Percentiles rank a stretch among this genome's conserved stretches.
These are phyloP conservation scores for Termitomyces sp. DNA, from an alignment of 768 basidiomycete genomes.

Conservation along the genomic window DNA sequence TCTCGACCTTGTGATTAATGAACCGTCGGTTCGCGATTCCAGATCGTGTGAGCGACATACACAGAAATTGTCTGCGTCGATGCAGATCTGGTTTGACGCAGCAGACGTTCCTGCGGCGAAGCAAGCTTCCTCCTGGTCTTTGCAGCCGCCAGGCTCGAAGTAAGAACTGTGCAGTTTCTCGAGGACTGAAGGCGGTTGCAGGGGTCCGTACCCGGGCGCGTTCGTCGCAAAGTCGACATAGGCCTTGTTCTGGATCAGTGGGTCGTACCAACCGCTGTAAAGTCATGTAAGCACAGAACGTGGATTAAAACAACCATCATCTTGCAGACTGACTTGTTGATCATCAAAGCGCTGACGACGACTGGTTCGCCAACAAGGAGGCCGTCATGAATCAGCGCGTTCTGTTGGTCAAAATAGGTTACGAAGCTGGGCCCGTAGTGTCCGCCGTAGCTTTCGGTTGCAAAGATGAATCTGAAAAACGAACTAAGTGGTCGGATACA, in stretches of 20 bases:
- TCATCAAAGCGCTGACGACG: conserved; percentile 54
- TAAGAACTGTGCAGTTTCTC: conserved; percentile 41
- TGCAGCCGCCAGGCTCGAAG: conserved; percentile 44
- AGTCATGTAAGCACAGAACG: neutral
- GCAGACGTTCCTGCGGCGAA: conserved; percentile 44
- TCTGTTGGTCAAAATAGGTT: conserved; percentile 60
- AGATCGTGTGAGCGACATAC: conserved; percentile 29
- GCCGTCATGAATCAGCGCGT: conserved; percentile 40
- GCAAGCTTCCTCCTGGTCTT: conserved; percentile 49
- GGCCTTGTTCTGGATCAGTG: conserved; percentile 55
- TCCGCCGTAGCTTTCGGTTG: conserved; percentile 65
- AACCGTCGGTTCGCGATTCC: neutral
- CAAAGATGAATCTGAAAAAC: conserved; percentile 46
- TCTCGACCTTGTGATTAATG: conserved; percentile 25
- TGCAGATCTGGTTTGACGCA: conserved; percentile 44
- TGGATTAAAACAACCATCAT: neutral
- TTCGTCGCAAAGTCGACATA: conserved; percentile 54
- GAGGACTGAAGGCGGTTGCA: conserved; percentile 42
- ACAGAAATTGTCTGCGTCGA: conserved; percentile 46
- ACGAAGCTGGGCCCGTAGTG: conserved; percentile 64
- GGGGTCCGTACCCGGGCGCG: conserved; percentile 63
- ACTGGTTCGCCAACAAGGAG: conserved; percentile 42
- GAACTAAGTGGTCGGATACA: neutral
- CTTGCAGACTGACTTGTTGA: conserved; percentile 43
- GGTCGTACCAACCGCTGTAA: conserved; percentile 59